Conservation (phyloP, 2,329 filamentous ascomycete species). For the Trichoderma sp. region DNA sequence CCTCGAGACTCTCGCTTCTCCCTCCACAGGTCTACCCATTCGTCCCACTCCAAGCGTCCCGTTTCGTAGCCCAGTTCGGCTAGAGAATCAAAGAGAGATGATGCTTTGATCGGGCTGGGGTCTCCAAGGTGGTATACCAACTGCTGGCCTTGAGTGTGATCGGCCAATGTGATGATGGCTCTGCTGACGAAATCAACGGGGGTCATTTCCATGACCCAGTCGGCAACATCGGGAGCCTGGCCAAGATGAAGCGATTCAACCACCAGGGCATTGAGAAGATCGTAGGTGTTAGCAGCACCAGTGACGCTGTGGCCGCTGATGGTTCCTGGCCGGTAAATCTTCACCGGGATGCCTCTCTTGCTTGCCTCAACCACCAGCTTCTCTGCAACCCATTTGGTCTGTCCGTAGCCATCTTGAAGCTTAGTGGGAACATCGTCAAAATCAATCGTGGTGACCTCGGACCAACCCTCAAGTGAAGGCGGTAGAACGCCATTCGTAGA, state of each 20-base stretch:
- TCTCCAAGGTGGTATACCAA: slow-evolving; percentile 76
- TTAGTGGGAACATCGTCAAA: slow-evolving; percentile 71
- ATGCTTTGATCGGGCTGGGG: slow-evolving; percentile 69
- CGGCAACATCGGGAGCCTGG: slow-evolving; percentile 69
- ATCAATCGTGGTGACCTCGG: slow-evolving; percentile 68
- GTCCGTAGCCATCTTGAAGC: slow-evolving; percentile 73
- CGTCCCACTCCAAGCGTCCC: slow-evolving; percentile 66
- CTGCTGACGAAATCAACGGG: slow-evolving; percentile 81
- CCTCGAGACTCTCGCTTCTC: slow-evolving; percentile 69
- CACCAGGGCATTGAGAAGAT: slow-evolving; percentile 74
- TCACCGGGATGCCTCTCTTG: slow-evolving; percentile 69
- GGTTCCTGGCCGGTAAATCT: slow-evolving; percentile 74
- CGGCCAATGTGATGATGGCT: slow-evolving; percentile 71
- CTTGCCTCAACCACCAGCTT: slow-evolving; percentile 72
- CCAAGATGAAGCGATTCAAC: slow-evolving; percentile 78
- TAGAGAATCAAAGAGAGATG: slow-evolving; percentile 66
- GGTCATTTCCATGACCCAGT: slow-evolving; percentile 83
- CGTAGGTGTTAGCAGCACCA: slow-evolving; percentile 77
- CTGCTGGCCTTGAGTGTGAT: slow-evolving; percentile 64
- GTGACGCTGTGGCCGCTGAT: slow-evolving; percentile 77
- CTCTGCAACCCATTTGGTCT: slow-evolving; percentile 82
- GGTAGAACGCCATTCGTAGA: slow-evolving; percentile 82
- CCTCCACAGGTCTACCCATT: slow-evolving; percentile 75
- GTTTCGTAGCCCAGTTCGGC: slow-evolving; percentile 72
- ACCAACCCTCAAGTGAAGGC: slow-evolving; percentile 70